Percentiles rank a stretch among this genome's conserved stretches.
Conservation (phyloP, 768 basidiomycete species). For the Antrodiella citrinella region DNA sequence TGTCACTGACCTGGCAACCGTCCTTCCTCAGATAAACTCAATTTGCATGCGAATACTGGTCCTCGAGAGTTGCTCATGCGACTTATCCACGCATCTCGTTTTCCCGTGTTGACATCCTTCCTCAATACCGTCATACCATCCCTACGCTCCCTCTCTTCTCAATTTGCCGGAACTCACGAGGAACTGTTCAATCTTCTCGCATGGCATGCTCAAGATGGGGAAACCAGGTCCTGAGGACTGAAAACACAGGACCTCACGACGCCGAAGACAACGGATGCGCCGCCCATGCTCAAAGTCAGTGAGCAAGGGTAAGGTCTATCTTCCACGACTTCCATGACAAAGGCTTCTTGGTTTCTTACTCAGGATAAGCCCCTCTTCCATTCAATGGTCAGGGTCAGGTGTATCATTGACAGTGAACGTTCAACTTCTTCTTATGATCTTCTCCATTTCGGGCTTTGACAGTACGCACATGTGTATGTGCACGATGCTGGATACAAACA, state of each 20-base stretch:
- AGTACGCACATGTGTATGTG: too few relatives aligned
- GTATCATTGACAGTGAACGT: too few relatives aligned
- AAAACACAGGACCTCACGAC: too few relatives aligned
- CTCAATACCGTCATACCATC: background rate
- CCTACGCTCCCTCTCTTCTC: background rate
- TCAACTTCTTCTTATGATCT: too few relatives aligned
- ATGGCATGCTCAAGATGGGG: too few relatives aligned
- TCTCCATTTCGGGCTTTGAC: too few relatives aligned
- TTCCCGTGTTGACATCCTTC: background rate
- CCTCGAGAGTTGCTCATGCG: background rate
- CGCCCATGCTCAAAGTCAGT: background rate
- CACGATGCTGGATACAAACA: too few relatives aligned
- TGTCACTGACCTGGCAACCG: too few relatives aligned
- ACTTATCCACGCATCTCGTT: background rate
- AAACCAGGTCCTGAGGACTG: too few relatives aligned
- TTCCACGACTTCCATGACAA: background rate
- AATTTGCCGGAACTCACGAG: background rate
- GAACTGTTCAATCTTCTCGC: background rate
- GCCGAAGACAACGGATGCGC: background rate
- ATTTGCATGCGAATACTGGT: background rate
- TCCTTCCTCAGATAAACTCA: too few relatives aligned
- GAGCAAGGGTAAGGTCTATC: background rate
- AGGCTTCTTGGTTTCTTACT: background rate
- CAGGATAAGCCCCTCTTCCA: too few relatives aligned
- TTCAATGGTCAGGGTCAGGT: too few relatives aligned